Base-by-base conservation (phyloP, 768 basidiomycete genomes). In the Kwoniella dendrophila region DNA sequence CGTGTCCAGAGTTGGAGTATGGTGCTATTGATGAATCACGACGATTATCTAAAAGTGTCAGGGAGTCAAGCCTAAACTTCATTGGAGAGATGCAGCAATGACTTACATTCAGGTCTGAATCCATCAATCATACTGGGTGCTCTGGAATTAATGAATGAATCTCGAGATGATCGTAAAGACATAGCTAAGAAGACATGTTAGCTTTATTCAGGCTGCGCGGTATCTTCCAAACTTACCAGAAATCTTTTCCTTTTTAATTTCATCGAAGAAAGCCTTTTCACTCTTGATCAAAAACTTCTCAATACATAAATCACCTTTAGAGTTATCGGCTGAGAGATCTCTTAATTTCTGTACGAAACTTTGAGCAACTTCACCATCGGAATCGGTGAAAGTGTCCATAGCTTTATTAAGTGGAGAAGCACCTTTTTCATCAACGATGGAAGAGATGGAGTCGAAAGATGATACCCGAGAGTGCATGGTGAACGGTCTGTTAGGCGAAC, bases 361-460 rank as follows among this genome's bases (percentile, higher is more conserved):
- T 34, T 88, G 85, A 10, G 92, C 89, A 51, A 96, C 92, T 48
- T 90, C 90, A 34, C 93, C 93, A 76, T 95, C 92, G 0, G 90
- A 84, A 77, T 95, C 93, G 22, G 93, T 95, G 80, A 96, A 96
- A 89, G 91, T 88, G 55, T 88, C 88, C 71, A 92, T 90, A 11
- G 92, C 91, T 80, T 94, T 95, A 82, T 96, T 96, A 62, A 95
- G 81, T 11, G 93, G 92, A 24, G 93, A 80, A 65, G 89, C 89
- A 0, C 83, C 82, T 82, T 95, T 95, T 70, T 95, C 92, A 65
- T 93, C 91, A 30, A 92, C 88, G 55, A 95, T 92, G 3, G 90
- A 88, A 14, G 89, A 86, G 58, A 95, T 93, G 4, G 91, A 92
- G 71, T 95, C 93, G n/a, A 89, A 86, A 0, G 91, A 93, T 0